Evolutionary conservation across 1,284 basidiomycete genomes (phyloP), one percentile per base, ranked within the genome.

Genomic region (Pseudomicrostroma phylloplanum): DNA sequence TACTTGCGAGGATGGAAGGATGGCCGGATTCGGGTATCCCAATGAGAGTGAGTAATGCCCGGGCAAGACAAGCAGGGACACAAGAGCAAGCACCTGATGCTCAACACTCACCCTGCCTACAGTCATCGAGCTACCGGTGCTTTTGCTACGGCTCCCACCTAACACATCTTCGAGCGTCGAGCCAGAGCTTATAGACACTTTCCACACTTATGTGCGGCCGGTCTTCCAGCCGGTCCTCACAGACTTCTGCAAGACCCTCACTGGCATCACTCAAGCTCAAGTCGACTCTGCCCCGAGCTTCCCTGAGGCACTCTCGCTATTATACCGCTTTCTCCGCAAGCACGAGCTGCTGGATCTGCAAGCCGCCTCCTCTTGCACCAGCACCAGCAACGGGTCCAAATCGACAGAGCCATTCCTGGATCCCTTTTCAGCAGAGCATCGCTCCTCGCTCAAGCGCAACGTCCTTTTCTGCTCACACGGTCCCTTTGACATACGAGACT

Each of bases 171-270:
- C 30, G 4, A 36, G 9, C 9, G 30, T 36, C 4, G 30, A 36
- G 30, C 30, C 30, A 4, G 43, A 42, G 57, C 49, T 55, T 55
- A 25, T 67, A 66, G 87, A 87, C 71, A 88, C 90, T 74, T 97
- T 93, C 81, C 87, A 90, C 67, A 88, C 86, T 66, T 96, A 89
- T 77, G 91, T 96, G 51, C 85, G 84, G 71, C 94, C 94, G 6
- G 88, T 86, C 1, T 96, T 91, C 89, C 83, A 85, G 55, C 92
- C 92, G 0, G 82, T 80, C 55, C 83, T 98, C 9, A 88, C 89
- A 17, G 81, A 84, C 19, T 98, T 96, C 78, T 97, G 93, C 80
- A 89, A 83, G 3, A 80, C 85, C 40, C 83, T 98, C 57, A 98
- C 94, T 6, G 92, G 92, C 15, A 92, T 98, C 62, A 88, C 39